Percentiles rank a stretch among this genome's conserved stretches.
Evolutionary conservation across 192 early-diverging fungal species (phyloP).

Genomic region (Jimgerdemannia flammicorona): DNA sequence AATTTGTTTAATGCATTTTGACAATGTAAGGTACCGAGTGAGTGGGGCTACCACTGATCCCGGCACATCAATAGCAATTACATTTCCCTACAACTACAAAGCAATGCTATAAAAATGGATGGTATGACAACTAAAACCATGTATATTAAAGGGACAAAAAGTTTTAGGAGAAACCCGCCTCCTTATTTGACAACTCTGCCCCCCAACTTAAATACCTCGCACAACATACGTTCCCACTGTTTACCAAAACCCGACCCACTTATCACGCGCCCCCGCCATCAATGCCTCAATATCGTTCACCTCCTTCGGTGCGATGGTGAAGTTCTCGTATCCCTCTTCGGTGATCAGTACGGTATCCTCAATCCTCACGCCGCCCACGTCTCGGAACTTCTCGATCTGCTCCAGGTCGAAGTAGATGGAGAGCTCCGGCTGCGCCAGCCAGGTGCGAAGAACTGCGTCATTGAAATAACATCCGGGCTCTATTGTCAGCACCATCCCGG

Average conservation of each 20-base stretch:
- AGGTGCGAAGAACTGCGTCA: slow-evolving; percentile 62
- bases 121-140: too few species aligned
- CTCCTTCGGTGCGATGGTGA: slow-evolving; percentile 80
- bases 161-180: too few species aligned
- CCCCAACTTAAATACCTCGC: not conserved
- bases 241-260: not conserved
- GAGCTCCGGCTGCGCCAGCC: slow-evolving; percentile 50
- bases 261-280: slow-evolving; percentile 22
- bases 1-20: too few species aligned
- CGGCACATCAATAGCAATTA: too few species aligned
- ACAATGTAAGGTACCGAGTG: too few species aligned
- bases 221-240: not conserved
- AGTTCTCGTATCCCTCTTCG: slow-evolving; percentile 76
- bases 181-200: not conserved
- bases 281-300: slow-evolving; percentile 73
- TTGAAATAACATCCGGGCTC: slow-evolving; percentile 96
- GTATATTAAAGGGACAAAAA: too few species aligned
- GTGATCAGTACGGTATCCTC: slow-evolving; percentile 89
- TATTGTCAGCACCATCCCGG: slow-evolving; percentile 86
- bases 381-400: slow-evolving; percentile 57
- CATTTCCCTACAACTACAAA: too few species aligned
- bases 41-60: too few species aligned
- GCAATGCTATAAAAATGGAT: too few species aligned
- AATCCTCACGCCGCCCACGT: slow-evolving; percentile 88
- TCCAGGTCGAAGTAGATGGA: slow-evolving; percentile 68